phyloP scores from a whole-genome alignment of 805 yeast genomes.

The Yarrowia sp. region DNA sequence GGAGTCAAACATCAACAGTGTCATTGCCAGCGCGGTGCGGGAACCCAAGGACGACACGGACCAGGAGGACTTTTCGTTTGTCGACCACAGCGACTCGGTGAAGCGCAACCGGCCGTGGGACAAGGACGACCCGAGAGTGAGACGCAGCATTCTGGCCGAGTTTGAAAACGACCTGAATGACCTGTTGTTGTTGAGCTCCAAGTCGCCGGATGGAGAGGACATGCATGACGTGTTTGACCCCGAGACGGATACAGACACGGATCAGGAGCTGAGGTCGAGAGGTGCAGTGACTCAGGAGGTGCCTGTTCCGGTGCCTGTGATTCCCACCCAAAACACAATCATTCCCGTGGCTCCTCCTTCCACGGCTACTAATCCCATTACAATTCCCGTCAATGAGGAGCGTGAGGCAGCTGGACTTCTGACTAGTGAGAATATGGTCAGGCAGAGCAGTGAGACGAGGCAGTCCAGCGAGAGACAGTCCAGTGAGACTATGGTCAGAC shows the following conservation, averaged over 20 bases:
- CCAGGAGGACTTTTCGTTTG: constrained; percentile 18
- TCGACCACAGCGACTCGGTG: constrained; percentile 3
- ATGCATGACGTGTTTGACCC: background rate
- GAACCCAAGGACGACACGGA: constrained; percentile 3
- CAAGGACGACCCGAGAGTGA: background rate
- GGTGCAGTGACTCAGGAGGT: no score
- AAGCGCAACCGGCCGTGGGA: constrained; percentile 5
- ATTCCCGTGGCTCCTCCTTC: background rate
- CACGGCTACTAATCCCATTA: background rate
- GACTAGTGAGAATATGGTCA: no score
- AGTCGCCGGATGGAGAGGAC: background rate
- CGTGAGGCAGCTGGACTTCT: no score
- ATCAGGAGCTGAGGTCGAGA: no score
- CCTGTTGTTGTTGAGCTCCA: background rate
- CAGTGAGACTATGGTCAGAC: no score
- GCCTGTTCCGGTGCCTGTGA: no score
- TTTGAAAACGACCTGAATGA: constrained; percentile 11
- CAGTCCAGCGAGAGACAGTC: no score
- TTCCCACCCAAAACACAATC: background rate
- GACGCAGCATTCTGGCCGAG: constrained; percentile 8
- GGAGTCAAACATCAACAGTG: background rate
- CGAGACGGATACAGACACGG: background rate
- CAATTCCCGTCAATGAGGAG: background rate
- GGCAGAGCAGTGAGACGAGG: no score
- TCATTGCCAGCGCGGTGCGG: background rate